Conservation (phyloP, 345 rosid genomes). For the Arabidopsis arenosa region DNA sequence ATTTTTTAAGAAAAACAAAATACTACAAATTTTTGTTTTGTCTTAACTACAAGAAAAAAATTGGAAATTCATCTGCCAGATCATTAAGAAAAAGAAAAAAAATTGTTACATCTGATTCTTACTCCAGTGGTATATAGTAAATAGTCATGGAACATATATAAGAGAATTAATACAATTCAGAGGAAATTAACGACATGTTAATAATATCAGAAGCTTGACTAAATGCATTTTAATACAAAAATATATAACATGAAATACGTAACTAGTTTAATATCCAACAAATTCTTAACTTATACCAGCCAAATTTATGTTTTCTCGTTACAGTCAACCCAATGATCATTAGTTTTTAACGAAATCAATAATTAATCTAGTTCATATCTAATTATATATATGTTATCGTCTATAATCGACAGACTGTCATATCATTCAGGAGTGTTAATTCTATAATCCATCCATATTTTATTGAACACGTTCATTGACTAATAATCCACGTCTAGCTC, state of each 20-base stretch:
- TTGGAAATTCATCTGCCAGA: no score
- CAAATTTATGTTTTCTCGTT: not conserved
- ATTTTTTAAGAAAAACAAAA: no score
- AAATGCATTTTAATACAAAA: no score
- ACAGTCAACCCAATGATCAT: slow-evolving; percentile 25
- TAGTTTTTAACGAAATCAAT: slow-evolving; percentile 14
- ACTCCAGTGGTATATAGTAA: no score
- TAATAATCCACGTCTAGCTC: not conserved
- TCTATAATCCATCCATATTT: slow-evolving; percentile 13
- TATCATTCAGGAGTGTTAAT: slow-evolving; percentile 19
- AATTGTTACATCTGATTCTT: no score
- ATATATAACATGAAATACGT: no score
- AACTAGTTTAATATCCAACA: not conserved
- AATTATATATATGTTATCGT: not conserved
- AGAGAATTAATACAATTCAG: no score
- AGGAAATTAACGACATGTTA: no score
- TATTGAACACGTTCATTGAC: slow-evolving; percentile 13
- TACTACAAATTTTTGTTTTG: no score
- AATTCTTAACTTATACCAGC: not conserved
- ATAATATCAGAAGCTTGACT: not conserved
- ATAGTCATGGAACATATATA: no score
- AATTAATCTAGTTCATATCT: slow-evolving; percentile 7
- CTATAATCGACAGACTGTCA: slow-evolving; percentile 21
- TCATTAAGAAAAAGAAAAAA: no score
- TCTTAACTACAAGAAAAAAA: no score